Evolutionary conservation across 331 rosid genomes (phyloP), one percentile per base, ranked within the genome.

Genomic region (Telfairia occidentalis): DNA sequence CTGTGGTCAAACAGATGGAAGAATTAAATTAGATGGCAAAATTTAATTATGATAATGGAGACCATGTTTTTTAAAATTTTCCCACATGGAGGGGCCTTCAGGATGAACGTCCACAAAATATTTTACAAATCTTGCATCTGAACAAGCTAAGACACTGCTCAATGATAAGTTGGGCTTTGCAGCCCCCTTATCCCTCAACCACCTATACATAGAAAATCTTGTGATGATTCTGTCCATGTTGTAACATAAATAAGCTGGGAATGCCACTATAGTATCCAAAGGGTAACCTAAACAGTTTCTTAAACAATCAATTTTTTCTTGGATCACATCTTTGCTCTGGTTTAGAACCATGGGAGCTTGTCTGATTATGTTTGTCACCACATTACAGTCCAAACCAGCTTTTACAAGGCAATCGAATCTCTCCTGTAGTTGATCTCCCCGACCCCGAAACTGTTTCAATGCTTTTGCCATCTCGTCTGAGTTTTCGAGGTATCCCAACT

Each of bases 391-490:
- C 86, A 92, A 87, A 77, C 98, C 96, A 75, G 96, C 96, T 57
- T 83, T 80, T 29, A 90, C 92, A 50, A 92, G 78, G 84, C 92
- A 88, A 82, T 90, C 90, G 60, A 92, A 88, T 78, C 97, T 87
- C 82, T 92, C 96, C 80, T 88, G 96, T 66, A 92, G 76, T 75
- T 85, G 89, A 78, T 88, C 95, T 15, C 95, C 96, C 71, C 92
- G 87, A 32, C 96, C 97, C 45, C 83, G 80, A 74, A 90, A 92
- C 78, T 70, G 59, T 66, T 85, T 85, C 66, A 81, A 66, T 18
- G 96, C 97, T 69, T 81, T 83, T 38, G 38, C 82, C 96, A 92
- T 90, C 85, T 90, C 98, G 23, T 90, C 88, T 16, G 98, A 83
- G 84, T 92, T 92, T 73, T 90, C 92, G 0, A 67, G 19, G 76